phyloP scores from a whole-genome alignment of 352 stramenopile genomes.

The Phytophthora fragariae region DNA sequence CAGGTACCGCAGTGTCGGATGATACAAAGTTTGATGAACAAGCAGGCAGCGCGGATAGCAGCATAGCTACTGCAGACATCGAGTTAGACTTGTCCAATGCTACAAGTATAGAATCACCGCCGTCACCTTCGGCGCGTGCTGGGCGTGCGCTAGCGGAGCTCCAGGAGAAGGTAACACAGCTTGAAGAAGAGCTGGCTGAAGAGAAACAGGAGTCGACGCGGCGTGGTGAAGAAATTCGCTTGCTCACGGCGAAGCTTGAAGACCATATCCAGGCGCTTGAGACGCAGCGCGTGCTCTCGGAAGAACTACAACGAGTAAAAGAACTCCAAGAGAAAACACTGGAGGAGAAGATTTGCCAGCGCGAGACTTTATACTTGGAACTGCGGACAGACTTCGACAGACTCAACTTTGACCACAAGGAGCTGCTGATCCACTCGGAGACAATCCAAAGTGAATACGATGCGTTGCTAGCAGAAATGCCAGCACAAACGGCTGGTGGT shows the following conservation, averaged over 20 bases:
- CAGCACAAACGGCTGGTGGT: conserved; percentile 37
- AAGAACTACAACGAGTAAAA: conserved; percentile 77
- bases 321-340: conserved; percentile 66
- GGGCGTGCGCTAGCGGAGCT: conserved; percentile 71
- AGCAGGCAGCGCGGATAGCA: conserved; percentile 7
- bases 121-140: conserved; percentile 61
- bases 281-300: conserved; percentile 60
- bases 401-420: conserved; percentile 86
- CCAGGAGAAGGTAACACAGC: conserved; percentile 68
- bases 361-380: conserved; percentile 62
- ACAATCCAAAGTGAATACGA: conserved; percentile 81
- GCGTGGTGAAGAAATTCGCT: conserved; percentile 77
- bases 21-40: conserved; percentile 8
- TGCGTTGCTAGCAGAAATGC: conserved; percentile 62
- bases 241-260: conserved; percentile 69
- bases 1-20: conserved; percentile 5
- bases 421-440: conserved; percentile 81
- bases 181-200: conserved; percentile 84
- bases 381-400: conserved; percentile 74
- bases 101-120: conserved; percentile 20
- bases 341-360: conserved; percentile 76
- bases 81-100: conserved; percentile 37
- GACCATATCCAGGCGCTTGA: conserved; percentile 71
- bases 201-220: conserved; percentile 83
- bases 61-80: conserved; percentile 33